Evolutionary conservation across 805 yeast species (phyloP), one percentile per base, ranked within the genome.

Genomic region (Metschnikowia amazonensis): DNA sequence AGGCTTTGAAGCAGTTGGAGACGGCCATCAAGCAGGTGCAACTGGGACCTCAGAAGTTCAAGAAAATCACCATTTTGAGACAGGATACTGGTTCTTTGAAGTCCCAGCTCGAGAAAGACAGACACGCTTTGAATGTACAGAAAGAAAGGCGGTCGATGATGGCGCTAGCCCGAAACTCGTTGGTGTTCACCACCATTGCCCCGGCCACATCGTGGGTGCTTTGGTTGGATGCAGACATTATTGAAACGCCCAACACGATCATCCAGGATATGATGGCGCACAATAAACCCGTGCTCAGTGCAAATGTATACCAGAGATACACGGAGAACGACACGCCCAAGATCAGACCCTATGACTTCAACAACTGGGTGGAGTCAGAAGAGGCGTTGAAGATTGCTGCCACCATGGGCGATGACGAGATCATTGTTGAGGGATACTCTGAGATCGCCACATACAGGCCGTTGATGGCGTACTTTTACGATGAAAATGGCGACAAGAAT

Each of bases 381-480:
- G 85, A 80, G 53, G 98, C 96, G 3, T 70, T 82, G 57, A 74
- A 81, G 58, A 65, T 94, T 47, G 98, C 96, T 1, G 63, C 76
- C 5, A 64, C 70, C 1, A 73, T 94, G 84, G 65, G 74, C 14
- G 95, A 88, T 1, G 98, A 94, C 61, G 97, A 94, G 53, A 89
- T 94, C 58, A 76, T 94, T 46, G 89, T 94, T 10, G 99, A 94
- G 69, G 99, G 98, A 3, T 94, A 94, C 67, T 71, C 82, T 1
- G 97, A 94, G 61, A 73, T 92, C 66, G 95, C 97, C 40, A 94
- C 99, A 1, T 94, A 86, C 64, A 80, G 99, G 66, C 86, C 95
- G 13, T 74, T 94, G 57, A 94, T 94, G 99, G 98, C 96, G 0
- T 82, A 84, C 59, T 80, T 81, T 63, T 86, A 85, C 65, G 86